Base-by-base conservation (phyloP, 345 rosid species). In the Euphorbia pulcherrima region DNA sequence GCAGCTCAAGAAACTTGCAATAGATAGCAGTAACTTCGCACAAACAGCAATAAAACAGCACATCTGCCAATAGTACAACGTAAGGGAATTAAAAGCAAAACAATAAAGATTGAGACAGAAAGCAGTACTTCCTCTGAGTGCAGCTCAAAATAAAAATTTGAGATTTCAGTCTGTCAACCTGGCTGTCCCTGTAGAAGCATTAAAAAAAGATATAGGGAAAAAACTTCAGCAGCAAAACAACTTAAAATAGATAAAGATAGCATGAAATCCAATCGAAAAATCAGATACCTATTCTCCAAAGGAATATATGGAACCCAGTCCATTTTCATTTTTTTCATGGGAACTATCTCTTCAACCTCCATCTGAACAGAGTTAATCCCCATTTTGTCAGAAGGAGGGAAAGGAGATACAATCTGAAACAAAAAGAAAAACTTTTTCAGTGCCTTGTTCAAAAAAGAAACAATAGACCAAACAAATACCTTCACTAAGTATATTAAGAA, bases 261-360 rank as follows among this genome's bases (percentile, higher is more conserved):
- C 69, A 61, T 26, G 40, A 74, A 68, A 68, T 28, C 50, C 44
- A 16, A 46, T 52, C 16, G 6, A 35, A 26, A 68, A 26, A 29
- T 41, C 65, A 41, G n/a, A 40, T 80, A 90, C 99, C 99, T 88
- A 27, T 91, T 81, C 67, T 88, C 92, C 68, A 87, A 39, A 33
- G 99, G 97, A 72, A 95, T 81, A 76, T 95, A 95, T 6, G 99
- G 99, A 72, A 88, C 82, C 99, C 99, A 92, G 67, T 84, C 97
- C 99, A 95, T 95, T 82, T 95, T 90, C 99, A 95, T 95, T 70
- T 87, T 81, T 69, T 85, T 95, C 99, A 95, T 92, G n/a, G 97
- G 97, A 82, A 95, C 69, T 77, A 92, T 92, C 78, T 92, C 97
- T 82, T 95, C 99, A 35, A 71, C 74, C 79, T 88, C 99, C 79